Percentiles rank a stretch among this genome's conserved stretches.
These are phyloP conservation scores for Xerophyta viscosa DNA, from an alignment of 106 monocot genomes.

Conservation along the genomic window DNA sequence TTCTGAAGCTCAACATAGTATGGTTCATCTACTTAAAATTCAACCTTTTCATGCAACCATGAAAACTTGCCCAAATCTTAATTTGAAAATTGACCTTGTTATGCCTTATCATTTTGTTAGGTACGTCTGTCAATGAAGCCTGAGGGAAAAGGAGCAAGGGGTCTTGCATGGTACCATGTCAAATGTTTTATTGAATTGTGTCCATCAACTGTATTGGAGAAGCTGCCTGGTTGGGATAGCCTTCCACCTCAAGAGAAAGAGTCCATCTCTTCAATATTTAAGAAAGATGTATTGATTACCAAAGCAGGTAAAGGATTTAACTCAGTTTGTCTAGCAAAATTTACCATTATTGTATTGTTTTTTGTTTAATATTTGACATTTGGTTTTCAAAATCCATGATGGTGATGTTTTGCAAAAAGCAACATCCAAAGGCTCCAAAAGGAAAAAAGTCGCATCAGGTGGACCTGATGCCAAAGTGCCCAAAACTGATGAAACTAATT, in stretches of 20 bases:
- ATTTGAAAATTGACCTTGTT: no score
- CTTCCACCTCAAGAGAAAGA: conserved; percentile 60
- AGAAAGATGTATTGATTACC: conserved; percentile 14
- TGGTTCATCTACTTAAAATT: no score
- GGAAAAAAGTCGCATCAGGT: conserved; percentile 36
- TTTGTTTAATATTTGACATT: neutral
- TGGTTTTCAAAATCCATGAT: no score
- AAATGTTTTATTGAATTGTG: conserved; percentile 59
- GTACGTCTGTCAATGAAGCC: conserved; percentile 74
- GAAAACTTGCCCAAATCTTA: no score
- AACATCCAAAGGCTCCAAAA: conserved; percentile 49
- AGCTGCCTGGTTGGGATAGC: conserved; percentile 70
- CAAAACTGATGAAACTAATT: conserved; percentile 28
- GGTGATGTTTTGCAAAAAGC: no score
- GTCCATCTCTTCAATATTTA: conserved; percentile 29
- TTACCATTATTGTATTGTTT: no score
- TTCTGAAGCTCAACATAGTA: no score
- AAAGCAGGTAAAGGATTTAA: conserved; percentile 40
- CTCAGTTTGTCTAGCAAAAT: no score
- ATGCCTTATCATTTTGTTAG: no score
- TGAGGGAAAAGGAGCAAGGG: conserved; percentile 54
- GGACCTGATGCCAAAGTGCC: conserved; percentile 32
- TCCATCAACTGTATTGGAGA: conserved; percentile 55
- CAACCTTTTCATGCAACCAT: no score
- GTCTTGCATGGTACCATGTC: conserved; percentile 62